Conservation (phyloP, 163 green algal genomes). For the Chloromonas sp. region DNA sequence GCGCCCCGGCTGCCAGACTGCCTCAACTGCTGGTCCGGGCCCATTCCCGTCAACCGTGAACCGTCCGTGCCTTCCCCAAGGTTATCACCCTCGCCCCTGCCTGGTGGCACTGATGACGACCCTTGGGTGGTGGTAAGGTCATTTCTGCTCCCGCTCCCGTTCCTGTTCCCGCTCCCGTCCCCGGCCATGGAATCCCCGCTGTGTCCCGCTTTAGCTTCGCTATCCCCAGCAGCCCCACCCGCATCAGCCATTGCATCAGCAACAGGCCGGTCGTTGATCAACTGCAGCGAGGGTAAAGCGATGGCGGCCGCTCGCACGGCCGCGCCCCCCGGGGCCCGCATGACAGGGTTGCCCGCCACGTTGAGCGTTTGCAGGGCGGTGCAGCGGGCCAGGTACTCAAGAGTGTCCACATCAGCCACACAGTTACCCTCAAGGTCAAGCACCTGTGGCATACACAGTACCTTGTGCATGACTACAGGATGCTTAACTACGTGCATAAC, state of each 20-base stretch:
- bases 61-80: too few relatives aligned
- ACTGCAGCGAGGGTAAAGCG: neutral
- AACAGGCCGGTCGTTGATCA: neutral
- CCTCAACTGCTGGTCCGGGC: neutral
- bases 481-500: too few relatives aligned
- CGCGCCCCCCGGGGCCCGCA: neutral
- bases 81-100: too few relatives aligned
- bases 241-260: neutral
- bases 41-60: too few relatives aligned
- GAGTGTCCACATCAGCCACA: constrained; percentile 23
- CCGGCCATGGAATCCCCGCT: neutral
- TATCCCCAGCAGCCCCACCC: neutral
- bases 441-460: constrained; percentile 9
- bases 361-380: constrained; percentile 22
- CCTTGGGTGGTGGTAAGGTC: too few relatives aligned
- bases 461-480: too few relatives aligned
- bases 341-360: constrained; percentile 35
- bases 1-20: neutral
- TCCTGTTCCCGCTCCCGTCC: too few relatives aligned
- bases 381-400: constrained; percentile 19
- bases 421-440: constrained; percentile 41
- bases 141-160: too few relatives aligned
- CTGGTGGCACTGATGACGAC: too few relatives aligned
- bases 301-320: neutral
- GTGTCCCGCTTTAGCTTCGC: neutral